Evolutionary conservation across 106 monocot species (phyloP), one percentile per base, ranked within the genome.

Genomic region (Platanthera guangdongensis): DNA sequence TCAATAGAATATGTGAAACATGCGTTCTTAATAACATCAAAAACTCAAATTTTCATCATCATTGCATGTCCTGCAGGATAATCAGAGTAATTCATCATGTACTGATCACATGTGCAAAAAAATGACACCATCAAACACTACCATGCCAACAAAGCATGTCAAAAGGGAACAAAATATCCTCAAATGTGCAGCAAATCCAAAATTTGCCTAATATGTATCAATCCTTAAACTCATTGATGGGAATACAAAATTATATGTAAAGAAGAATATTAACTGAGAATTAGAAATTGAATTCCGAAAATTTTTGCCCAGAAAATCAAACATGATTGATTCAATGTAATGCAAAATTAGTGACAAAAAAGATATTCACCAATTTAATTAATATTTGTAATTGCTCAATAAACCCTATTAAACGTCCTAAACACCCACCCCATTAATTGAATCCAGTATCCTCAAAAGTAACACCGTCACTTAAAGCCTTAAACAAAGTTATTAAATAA

Each of bases 71-170:
- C 87, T 89, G 90, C 88, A 93, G 93, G 90, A 93, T 89, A 96
- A 93, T 96, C 95, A 89, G 85, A 93, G 95, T 79, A 84, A 74
- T 50, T 96, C 95, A 84, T 96, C 95, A 87, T 80, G 64, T 93
- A 86, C 88, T 74, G 45, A 54, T 39, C 1, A 47, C 22, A 47
- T 14, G 6, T 13, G 4, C 3, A 47, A 70, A 25, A 68, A 70
- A 9, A 19, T 21, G 0, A 62, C 19, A 25, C 0, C 25, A 25
- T 25, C 25, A 25, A 25, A 25, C 25, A 25, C 25, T 25, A 0
- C 0, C 25, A 25, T 25, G 25, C 25, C 25, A 25, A 25, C 25
- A 25, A 25, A 25, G 25, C 0, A 25, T 25, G 25, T 25, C 25
- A 25, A 25, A 25, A 25, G 0, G 0, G 25, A 25, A 25, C 25